Evolutionary conservation across 495 filamentous ascomycete species (phyloP), one percentile per base, ranked within the genome.

Genomic region (Poronia punctata): DNA sequence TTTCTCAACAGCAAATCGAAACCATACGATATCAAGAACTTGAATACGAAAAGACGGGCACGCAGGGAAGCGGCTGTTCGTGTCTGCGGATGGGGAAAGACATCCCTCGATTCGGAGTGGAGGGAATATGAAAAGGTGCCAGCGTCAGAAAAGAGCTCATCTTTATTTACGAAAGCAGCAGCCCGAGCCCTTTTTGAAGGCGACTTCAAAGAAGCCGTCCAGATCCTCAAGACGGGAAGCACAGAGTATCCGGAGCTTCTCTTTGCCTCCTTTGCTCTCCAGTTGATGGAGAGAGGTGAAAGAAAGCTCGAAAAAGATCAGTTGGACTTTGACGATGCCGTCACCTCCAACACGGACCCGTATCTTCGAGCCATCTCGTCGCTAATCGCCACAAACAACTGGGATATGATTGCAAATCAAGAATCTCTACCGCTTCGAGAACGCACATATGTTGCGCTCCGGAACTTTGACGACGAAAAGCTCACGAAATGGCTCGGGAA

Each of bases 331-430:
- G 66, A 72, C 41, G 66, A 67, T 19, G 49, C 48, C 9, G 59
- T 69, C 8, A 68, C 66, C 18, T 71, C 66, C 22, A 68, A 66
- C 37, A 69, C 68, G 0, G 92, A 98, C 49, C 86, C 88, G 0
- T 96, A 95, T 53, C 75, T 92, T 7, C 80, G 88, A 35, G 88
- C 89, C 0, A 83, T 98, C 38, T 83, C 95, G n/a, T 81, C 86
- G n/a, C 80, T 88, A 37, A 87, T 96, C 35, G 81, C 85, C 35
- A 88, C 83, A 16, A 87, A 87, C 6, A 77, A 93, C 56, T 97
- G 92, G 92, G 67, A 76, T 19, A 76, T 77, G 8, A 86, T 97
- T 15, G 76, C 86, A 40, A 74, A 85, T 35, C 88, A 96, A 56
- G 68, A 71, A 3, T 86, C 87, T 21, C 73, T 98, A 0, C 87